Evolutionary conservation across 352 stramenopile genomes (phyloP).

Genomic region (Phytopythium cucurbitacearum): DNA sequence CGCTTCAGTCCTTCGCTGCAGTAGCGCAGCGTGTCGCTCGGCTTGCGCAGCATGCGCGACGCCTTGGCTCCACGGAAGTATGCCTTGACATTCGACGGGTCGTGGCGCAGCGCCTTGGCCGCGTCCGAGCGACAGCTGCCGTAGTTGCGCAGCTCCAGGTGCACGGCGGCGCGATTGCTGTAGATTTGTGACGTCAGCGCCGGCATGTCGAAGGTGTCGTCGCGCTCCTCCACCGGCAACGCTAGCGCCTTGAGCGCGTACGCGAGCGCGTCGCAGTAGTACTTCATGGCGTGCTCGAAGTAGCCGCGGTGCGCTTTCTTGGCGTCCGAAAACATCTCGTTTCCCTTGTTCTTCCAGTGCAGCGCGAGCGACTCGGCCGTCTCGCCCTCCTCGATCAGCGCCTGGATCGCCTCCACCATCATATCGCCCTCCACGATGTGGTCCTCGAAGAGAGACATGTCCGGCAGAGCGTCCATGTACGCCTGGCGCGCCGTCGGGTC

Average conservation of each 20-base stretch:
- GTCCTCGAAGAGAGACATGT: slow-evolving; percentile 88
- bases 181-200: slow-evolving; percentile 74
- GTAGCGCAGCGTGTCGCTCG: slow-evolving; percentile 77
- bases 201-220: slow-evolving; percentile 60
- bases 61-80: slow-evolving; percentile 85
- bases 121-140: slow-evolving; percentile 78
- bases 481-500: slow-evolving; percentile 67
- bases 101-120: slow-evolving; percentile 61
- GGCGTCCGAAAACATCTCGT: slow-evolving; percentile 77
- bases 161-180: slow-evolving; percentile 75
- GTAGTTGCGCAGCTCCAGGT: slow-evolving; percentile 86
- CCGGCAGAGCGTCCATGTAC: slow-evolving; percentile 81
- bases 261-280: slow-evolving; percentile 72
- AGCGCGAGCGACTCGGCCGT: slow-evolving; percentile 80
- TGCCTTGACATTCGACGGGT: slow-evolving; percentile 75
- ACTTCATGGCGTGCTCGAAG: slow-evolving; percentile 72
- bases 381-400: slow-evolving; percentile 85
- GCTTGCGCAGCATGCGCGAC: slow-evolving; percentile 72
- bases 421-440: slow-evolving; percentile 83
- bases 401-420: slow-evolving; percentile 85
- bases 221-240: slow-evolving; percentile 51
- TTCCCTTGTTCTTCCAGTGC: slow-evolving; percentile 88
- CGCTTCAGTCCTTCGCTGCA: slow-evolving; percentile 68
- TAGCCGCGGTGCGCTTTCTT: slow-evolving; percentile 69
- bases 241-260: slow-evolving; percentile 77